Evolutionary conservation across 352 stramenopile species (phyloP).

Genomic region (Elongisporangium senticosum): DNA sequence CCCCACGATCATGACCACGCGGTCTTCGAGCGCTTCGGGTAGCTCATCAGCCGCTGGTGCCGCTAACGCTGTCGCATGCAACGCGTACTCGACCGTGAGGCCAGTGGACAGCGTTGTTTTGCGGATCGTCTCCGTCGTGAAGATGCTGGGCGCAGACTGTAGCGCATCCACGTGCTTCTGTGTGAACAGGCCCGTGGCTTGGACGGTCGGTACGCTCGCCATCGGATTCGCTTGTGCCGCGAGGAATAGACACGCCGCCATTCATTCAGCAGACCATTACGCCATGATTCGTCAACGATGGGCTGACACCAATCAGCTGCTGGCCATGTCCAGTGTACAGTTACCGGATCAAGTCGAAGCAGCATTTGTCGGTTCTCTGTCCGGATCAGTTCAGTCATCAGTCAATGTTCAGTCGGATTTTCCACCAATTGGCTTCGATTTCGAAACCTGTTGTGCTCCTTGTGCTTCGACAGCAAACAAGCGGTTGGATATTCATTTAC

Average conservation of each 20-base stretch:
- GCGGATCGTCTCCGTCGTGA: constrained; percentile 15
- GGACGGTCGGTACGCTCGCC: constrained; percentile 8
- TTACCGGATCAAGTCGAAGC: too few species aligned
- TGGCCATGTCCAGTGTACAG: too few species aligned
- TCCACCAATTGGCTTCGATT: not conserved
- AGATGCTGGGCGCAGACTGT: constrained; percentile 35
- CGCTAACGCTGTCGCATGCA: constrained; percentile 16
- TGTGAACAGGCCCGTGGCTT: constrained; percentile 22
- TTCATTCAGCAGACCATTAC: constrained; percentile 1
- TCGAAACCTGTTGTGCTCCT: too few species aligned
- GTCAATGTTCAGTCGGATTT: too few species aligned
- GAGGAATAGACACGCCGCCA: too few species aligned
- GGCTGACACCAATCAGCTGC: too few species aligned
- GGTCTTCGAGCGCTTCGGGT: constrained; percentile 10
- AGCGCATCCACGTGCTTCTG: constrained; percentile 48
- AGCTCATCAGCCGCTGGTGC: constrained; percentile 8
- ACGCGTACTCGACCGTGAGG: constrained; percentile 44
- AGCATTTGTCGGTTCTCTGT: too few species aligned
- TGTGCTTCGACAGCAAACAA: too few species aligned
- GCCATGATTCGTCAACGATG: not conserved
- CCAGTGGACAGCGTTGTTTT: constrained; percentile 27
- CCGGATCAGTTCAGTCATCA: too few species aligned
- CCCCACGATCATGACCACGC: constrained; percentile 23
- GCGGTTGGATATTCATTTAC: not conserved
- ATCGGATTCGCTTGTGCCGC: too few species aligned